Conservation (phyloP, 2,329 filamentous ascomycete genomes). For the Aaosphaeria arxii region DNA sequence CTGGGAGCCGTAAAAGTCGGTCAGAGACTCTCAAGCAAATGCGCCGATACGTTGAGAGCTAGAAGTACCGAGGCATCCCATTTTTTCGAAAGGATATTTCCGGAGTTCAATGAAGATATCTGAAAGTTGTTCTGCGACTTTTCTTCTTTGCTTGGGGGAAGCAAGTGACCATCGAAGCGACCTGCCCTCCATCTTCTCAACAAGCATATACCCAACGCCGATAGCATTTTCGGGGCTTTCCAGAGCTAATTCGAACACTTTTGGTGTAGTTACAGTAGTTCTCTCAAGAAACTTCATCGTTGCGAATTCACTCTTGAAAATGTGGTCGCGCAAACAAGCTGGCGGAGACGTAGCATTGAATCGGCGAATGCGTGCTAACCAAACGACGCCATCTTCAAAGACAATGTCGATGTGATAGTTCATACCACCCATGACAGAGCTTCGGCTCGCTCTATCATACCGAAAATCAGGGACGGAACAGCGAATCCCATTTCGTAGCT, state of each 20-base stretch:
- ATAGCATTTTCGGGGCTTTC: neutral
- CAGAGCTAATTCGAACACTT: neutral
- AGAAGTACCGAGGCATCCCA: slow-evolving; percentile 24
- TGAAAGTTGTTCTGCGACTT: slow-evolving; percentile 38
- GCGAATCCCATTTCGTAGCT: neutral
- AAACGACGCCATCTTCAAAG: neutral
- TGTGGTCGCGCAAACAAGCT: neutral
- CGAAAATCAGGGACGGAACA: neutral
- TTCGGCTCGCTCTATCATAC: neutral
- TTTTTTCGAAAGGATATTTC: slow-evolving; percentile 34
- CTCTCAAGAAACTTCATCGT: neutral
- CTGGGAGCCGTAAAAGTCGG: neutral
- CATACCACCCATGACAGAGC: neutral
- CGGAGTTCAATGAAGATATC: slow-evolving; percentile 41
- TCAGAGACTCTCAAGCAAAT: neutral
- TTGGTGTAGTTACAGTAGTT: neutral
- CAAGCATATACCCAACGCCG: neutral
- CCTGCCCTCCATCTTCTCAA: neutral
- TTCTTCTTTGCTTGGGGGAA: slow-evolving; percentile 10
- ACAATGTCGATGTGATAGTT: neutral
- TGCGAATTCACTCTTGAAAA: neutral
- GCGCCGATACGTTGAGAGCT: neutral
- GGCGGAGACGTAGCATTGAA: neutral
- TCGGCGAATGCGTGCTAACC: neutral
- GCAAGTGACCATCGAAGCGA: neutral